Evolutionary conservation across 345 rosid genomes (phyloP), one percentile per base, ranked within the genome.

Genomic region (Brassica incana): DNA sequence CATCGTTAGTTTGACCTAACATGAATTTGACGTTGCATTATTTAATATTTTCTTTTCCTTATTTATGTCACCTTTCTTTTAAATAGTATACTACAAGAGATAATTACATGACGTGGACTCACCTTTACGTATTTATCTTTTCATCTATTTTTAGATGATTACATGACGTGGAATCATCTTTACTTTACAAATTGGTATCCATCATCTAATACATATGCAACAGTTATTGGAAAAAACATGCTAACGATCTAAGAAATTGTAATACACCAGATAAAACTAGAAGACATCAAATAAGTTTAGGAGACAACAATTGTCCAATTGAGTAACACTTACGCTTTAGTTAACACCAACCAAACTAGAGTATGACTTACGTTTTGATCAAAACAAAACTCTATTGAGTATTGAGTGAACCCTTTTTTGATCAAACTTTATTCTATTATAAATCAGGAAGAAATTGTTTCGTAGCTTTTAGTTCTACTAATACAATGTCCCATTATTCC

Each of bases 301-400:
- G 43, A 50, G 27, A 36, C 56, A 54, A 23, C 20, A 4, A 62
- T 48, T 33, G 48, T 71, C 6, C 58, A 54, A 10, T 78, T 72
- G 67, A 65, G 81, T 78, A 72, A 36, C 58, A 8, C 18, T 38
- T 65, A 78, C 25, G 77, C 40, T 72, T 18, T 72, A 1, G 61
- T 29, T 72, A 43, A 66, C 68, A 72, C 77, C 77, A 78, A 78
- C 76, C 72, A 65, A 72, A 66, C 72, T 56, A 56, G 67, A 72
- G 81, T 72, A 66, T 18, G 81, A 12, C 52, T 72, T 72, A 78
- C 77, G 81, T 78, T 78, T 72, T 40, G 23, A 58, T 58, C 73
- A 43, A 40, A 36, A 30, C 48, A 30, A 58, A 66, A 10, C 54
- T 45, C 54, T 10, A 45, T 45, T 2, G 14, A 40, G 48, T 36